A percentile compares a stretch with the other conserved stretches of the same genome.
phyloP scores from a whole-genome alignment of 2,329 filamentous ascomycete species.

The Domatiomyces catenatus region DNA sequence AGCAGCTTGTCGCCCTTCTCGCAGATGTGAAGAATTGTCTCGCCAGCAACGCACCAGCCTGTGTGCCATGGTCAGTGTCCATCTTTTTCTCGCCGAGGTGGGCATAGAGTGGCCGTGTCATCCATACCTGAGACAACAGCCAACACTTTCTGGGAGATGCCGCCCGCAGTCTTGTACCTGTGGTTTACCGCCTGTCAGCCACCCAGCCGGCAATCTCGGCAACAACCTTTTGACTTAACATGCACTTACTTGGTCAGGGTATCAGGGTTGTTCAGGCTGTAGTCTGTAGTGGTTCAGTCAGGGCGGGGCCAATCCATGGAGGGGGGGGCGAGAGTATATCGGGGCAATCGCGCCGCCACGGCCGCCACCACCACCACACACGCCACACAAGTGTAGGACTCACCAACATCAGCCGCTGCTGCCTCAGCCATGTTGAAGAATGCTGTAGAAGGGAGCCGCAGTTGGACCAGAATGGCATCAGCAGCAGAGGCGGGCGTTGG shows the following conservation, averaged over 20 bases:
- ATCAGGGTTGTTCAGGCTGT: constrained; percentile 78
- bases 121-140: constrained; percentile 55
- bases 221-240: neutral
- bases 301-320: neutral
- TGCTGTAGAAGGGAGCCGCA: neutral
- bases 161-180: constrained; percentile 80
- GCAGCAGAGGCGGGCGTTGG: neutral
- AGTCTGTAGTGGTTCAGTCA: constrained; percentile 41
- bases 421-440: constrained; percentile 7
- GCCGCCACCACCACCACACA: too few species aligned
- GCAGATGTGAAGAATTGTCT: constrained; percentile 87
- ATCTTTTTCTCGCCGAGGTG: neutral
- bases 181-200: neutral
- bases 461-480: neutral
- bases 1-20: constrained; percentile 90
- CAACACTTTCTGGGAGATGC: constrained; percentile 91
- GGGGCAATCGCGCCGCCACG: too few species aligned
- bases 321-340: neutral
- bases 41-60: constrained; percentile 62
- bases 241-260: constrained; percentile 62
- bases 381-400: neutral
- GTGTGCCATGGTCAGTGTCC: constrained; percentile 6
- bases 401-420: constrained; percentile 6
- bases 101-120: neutral
- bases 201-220: neutral